Evolutionary conservation across 768 basidiomycete species (phyloP), one percentile per base, ranked within the genome.

Genomic region (Amanita fuliginea): DNA sequence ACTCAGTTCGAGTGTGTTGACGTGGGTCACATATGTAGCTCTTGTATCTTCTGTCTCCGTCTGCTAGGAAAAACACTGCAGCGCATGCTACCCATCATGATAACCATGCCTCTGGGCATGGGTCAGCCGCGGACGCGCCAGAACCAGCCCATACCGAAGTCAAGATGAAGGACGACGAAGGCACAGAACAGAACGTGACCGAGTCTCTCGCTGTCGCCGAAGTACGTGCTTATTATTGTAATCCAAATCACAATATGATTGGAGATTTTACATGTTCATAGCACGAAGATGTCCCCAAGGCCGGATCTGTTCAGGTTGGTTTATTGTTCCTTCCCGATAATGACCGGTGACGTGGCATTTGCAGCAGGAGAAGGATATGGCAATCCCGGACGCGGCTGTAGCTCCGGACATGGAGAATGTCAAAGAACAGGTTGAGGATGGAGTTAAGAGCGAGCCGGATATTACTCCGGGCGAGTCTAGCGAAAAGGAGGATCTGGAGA

Each of bases 131-230:
- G 21, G 21, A 21, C 10, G 37, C 46, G 6, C 16, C 22, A 39
- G 13, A 21, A 13, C 16, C 24, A 14, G 18, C 16, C 6, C 39
- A 22, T n/a, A 36, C 35, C 26, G 42, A 35, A 21, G 53, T 53
- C 16, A 51, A 26, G n/a, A 52, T 56, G 49, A 56, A 51, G 36
- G 55, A 56, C 42, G 55, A 56, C 35, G 55, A 56, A 43, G 55
- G 47, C 13, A 54, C 50, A 3, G 50, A 54, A 21, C 44, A 51
- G 6, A 45, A 54, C n/a, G 40, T 54, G 19, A 46, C 55, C 18
- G 46, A 32, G 14, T 30, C 47, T 30, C 49, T 56, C 8, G 43
- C 46, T 24, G 35, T 51, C 24, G 48, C 55, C 14, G 47, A 51
- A 39, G 55, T 56, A 46, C 21, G 40, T 47, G 39, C 41, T 10